phyloP scores from a whole-genome alignment of 1,284 basidiomycete genomes.

The Peniophora sp. region DNA sequence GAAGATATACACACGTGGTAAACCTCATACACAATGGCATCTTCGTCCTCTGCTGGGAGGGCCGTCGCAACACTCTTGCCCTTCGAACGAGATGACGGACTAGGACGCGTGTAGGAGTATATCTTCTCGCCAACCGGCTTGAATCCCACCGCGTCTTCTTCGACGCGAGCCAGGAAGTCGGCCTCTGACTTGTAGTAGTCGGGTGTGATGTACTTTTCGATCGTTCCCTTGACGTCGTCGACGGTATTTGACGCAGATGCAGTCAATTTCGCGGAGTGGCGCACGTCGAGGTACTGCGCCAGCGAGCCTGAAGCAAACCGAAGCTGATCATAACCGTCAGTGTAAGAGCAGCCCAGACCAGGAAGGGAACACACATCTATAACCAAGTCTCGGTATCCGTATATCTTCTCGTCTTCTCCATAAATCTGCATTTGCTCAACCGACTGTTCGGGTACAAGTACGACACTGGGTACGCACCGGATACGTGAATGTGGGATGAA shows the following conservation, averaged over 20 bases:
- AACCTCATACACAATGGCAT: slow-evolving; percentile 70
- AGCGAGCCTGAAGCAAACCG: slow-evolving; percentile 86
- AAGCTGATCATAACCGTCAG: slow-evolving; percentile 37
- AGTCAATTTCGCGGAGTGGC: slow-evolving; percentile 54
- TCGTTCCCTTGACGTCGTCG: slow-evolving; percentile 79
- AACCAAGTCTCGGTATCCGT: slow-evolving; percentile 80
- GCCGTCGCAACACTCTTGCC: slow-evolving; percentile 45
- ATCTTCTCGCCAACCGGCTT: slow-evolving; percentile 73
- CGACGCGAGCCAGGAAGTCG: slow-evolving; percentile 60
- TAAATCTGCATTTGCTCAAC: slow-evolving; percentile 54
- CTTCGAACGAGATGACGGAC: slow-evolving; percentile 24
- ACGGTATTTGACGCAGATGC: slow-evolving; percentile 61
- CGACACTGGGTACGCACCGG: slow-evolving; percentile 43
- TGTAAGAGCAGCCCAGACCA: slow-evolving; percentile 2
- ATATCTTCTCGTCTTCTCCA: slow-evolving; percentile 94
- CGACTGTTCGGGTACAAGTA: background rate
- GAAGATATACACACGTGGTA: slow-evolving; percentile 61
- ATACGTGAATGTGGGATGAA: slow-evolving; percentile 84
- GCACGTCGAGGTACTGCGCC: slow-evolving; percentile 66
- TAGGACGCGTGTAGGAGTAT: slow-evolving; percentile 62
- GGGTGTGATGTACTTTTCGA: slow-evolving; percentile 74
- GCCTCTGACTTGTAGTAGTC: slow-evolving; percentile 59
- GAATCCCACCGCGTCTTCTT: slow-evolving; percentile 69
- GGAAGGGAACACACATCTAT: slow-evolving; percentile 59
- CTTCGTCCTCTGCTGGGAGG: slow-evolving; percentile 37